Conservation (phyloP, 768 basidiomycete genomes). For the Mycena maculata region DNA sequence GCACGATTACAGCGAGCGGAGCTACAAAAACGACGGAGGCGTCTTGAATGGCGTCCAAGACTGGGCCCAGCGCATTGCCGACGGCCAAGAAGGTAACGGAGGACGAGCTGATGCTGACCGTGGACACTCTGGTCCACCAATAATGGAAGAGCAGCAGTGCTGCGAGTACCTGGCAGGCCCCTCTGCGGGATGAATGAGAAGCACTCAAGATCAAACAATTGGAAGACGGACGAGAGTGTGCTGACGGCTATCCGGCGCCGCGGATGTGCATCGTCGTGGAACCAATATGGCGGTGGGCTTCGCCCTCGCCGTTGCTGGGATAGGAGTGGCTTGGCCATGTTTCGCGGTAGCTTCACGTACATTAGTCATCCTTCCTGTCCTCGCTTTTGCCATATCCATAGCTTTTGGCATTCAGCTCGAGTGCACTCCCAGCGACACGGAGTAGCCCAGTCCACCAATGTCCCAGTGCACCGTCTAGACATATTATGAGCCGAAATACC, state of each 20-base stretch:
- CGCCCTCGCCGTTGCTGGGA: too few species aligned
- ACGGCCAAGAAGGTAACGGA: conserved; percentile 17
- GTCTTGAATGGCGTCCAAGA: not conserved
- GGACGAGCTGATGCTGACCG: conserved; percentile 44
- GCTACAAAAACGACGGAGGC: not conserved
- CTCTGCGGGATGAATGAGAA: conserved; percentile 25
- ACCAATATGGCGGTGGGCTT: too few species aligned
- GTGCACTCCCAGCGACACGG: too few species aligned
- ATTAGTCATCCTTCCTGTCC: too few species aligned
- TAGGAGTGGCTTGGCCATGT: too few species aligned
- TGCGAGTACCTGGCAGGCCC: conserved; percentile 15
- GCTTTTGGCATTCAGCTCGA: too few species aligned
- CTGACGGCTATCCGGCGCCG: conserved; percentile 37
- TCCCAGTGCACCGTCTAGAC: conserved; percentile 43
- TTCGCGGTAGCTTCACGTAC: too few species aligned
- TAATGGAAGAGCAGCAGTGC: conserved; percentile 41
- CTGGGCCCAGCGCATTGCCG: conserved; percentile 34
- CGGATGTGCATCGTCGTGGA: conserved; percentile 45
- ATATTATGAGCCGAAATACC: not conserved
- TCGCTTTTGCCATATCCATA: too few species aligned
- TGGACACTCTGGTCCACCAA: conserved; percentile 50
- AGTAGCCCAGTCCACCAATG: too few species aligned
- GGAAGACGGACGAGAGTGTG: conserved; percentile 32
- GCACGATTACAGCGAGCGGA: conserved; percentile 17
- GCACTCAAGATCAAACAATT: not conserved